Percentiles rank a stretch among this genome's conserved stretches.
Evolutionary conservation across 768 basidiomycete species (phyloP).

Genomic region (Amanita subjunquillea): DNA sequence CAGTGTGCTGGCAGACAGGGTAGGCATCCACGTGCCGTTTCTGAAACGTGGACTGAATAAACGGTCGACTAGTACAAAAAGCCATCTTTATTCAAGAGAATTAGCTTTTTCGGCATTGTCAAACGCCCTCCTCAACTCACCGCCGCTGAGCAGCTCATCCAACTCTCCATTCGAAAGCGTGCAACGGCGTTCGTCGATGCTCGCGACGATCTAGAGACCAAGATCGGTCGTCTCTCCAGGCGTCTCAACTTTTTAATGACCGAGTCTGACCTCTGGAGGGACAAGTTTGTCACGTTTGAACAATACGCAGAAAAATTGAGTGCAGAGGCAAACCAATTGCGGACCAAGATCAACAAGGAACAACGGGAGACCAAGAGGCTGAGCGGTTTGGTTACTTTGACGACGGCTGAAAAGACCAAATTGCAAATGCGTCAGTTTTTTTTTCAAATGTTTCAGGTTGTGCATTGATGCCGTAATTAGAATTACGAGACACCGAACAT

Average conservation of each 20-base stretch:
- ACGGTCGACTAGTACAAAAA: conserved; percentile 63
- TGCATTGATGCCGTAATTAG: conserved; percentile 25
- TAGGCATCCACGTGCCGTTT: conserved; percentile 16
- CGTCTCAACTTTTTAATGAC: conserved; percentile 89
- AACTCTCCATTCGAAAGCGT: conserved; percentile 82
- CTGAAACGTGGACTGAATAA: background rate
- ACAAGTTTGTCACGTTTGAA: conserved; percentile 92
- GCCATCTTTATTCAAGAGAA: conserved; percentile 77
- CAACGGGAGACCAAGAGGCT: conserved; percentile 82
- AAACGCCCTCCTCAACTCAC: conserved; percentile 67
- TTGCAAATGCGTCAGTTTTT: conserved; percentile 61
- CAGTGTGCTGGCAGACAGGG: conserved; percentile 76
- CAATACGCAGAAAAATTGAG: conserved; percentile 89
- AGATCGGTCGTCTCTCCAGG: conserved; percentile 79
- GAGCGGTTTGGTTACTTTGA: conserved; percentile 67
- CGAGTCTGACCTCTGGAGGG: conserved; percentile 82
- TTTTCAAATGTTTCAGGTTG: background rate
- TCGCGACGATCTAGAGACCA: conserved; percentile 87
- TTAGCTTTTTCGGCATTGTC: conserved; percentile 64
- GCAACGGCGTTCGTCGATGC: conserved; percentile 94
- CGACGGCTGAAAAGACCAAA: conserved; percentile 69
- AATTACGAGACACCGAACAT: conserved; percentile 70
- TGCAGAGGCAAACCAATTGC: conserved; percentile 74
- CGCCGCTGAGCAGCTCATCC: conserved; percentile 75
- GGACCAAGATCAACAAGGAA: conserved; percentile 85